These are phyloP conservation scores for Sclerotinia trifoliorum DNA, from an alignment of 2,329 filamentous ascomycete genomes.

Conservation along the genomic window DNA sequence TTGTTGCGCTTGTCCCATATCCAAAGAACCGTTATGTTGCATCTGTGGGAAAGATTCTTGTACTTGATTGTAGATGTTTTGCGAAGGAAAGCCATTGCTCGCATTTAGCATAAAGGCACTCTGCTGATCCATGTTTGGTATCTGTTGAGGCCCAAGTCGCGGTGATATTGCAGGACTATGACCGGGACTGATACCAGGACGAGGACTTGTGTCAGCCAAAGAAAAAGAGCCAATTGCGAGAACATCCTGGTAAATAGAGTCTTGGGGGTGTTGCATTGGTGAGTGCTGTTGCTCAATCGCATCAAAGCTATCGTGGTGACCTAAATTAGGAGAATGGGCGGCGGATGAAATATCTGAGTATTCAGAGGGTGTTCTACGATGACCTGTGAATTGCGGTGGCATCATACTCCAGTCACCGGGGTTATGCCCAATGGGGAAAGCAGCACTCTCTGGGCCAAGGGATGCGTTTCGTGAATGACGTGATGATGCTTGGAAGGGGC, in stretches of 20 bases:
- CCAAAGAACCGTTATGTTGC: slow-evolving; percentile 49
- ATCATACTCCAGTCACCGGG: slow-evolving; percentile 58
- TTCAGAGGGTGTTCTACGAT: slow-evolving; percentile 84
- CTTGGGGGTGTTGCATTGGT: slow-evolving; percentile 73
- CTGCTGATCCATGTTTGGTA: slow-evolving; percentile 51
- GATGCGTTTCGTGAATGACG: slow-evolving; percentile 40
- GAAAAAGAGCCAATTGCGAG: slow-evolving; percentile 77
- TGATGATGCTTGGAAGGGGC: slow-evolving; percentile 38
- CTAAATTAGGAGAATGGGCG: slow-evolving; percentile 78
- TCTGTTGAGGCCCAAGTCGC: slow-evolving; percentile 56
- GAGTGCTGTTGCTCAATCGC: slow-evolving; percentile 69
- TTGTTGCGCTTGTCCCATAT: slow-evolving; percentile 66
- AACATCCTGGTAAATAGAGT: slow-evolving; percentile 75
- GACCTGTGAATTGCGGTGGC: slow-evolving; percentile 68
- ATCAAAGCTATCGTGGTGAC: slow-evolving; percentile 77
- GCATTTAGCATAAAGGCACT: slow-evolving; percentile 47
- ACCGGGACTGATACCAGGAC: slow-evolving; percentile 74
- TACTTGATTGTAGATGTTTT: slow-evolving; percentile 50
- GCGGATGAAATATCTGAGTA: slow-evolving; percentile 87
- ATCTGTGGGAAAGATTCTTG: slow-evolving; percentile 49
- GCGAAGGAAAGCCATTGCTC: slow-evolving; percentile 49
- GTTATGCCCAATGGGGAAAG: slow-evolving; percentile 52
- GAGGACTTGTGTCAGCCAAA: slow-evolving; percentile 65
- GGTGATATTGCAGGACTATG: slow-evolving; percentile 68
- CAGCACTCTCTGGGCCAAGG: slow-evolving; percentile 40